phyloP scores from a whole-genome alignment of 2,329 filamentous ascomycete genomes.

The Ophiostoma sp. region DNA sequence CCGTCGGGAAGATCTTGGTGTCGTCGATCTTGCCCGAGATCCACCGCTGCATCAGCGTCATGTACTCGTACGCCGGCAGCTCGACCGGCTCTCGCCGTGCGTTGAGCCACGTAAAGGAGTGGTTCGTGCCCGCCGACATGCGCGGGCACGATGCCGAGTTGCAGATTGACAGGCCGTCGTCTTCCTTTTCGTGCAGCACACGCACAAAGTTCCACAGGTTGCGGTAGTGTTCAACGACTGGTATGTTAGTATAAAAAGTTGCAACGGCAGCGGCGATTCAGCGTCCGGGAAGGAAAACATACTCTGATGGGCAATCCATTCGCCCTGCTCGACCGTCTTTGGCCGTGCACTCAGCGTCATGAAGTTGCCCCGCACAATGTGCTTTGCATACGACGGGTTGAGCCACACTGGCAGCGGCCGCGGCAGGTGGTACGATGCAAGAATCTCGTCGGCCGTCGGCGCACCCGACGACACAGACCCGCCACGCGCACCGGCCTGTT shows the following conservation, averaged over 20 bases:
- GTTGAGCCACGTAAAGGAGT: conserved; percentile 96
- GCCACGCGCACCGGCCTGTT: neutral
- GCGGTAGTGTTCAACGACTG: conserved; percentile 89
- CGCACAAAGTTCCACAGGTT: conserved; percentile 84
- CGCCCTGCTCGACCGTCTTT: conserved; percentile 86
- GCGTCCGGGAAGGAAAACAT: conserved; percentile 25
- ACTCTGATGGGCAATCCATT: conserved; percentile 97
- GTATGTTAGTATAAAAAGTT: neutral
- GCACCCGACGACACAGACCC: conserved; percentile 43
- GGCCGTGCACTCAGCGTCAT: conserved; percentile 91
- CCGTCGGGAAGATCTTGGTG: conserved; percentile 81
- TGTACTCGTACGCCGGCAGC: conserved; percentile 87
- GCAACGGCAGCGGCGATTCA: too few species aligned
- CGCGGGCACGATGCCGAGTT: conserved; percentile 78
- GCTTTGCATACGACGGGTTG: conserved; percentile 66
- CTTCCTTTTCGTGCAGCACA: conserved; percentile 80
- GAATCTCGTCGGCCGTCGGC: conserved; percentile 43
- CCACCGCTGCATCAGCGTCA: conserved; percentile 94
- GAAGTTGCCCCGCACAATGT: conserved; percentile 96
- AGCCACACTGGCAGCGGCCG: conserved; percentile 67
- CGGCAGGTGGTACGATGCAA: conserved; percentile 59
- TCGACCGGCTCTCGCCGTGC: conserved; percentile 81
- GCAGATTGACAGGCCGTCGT: conserved; percentile 72
- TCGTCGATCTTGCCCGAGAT: conserved; percentile 95
- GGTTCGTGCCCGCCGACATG: conserved; percentile 91